These are phyloP conservation scores for Populus simonii DNA, from an alignment of 345 rosid species.

Conservation along the genomic window DNA sequence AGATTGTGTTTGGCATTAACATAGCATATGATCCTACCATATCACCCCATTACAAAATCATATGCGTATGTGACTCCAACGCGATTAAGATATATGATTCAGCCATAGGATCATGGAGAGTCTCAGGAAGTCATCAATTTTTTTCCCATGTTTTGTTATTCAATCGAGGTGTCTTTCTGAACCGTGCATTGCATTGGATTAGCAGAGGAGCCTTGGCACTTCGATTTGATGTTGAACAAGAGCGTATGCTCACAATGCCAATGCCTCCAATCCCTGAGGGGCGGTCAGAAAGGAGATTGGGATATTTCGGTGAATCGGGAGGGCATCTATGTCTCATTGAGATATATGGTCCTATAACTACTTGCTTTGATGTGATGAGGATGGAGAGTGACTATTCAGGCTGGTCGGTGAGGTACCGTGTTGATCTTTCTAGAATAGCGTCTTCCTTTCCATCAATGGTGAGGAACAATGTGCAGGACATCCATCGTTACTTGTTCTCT, in stretches of 20 bases:
- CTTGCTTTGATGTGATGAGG: too few species aligned
- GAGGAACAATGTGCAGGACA: too few species aligned
- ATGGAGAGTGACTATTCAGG: too few species aligned
- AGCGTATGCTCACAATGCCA: conserved; percentile 12
- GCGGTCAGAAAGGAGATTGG: conserved; percentile 14
- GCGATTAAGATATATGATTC: conserved; percentile 16
- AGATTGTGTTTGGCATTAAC: conserved; percentile 14
- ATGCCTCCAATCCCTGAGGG: conserved; percentile 23
- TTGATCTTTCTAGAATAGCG: too few species aligned
- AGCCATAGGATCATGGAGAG: conserved; percentile 22
- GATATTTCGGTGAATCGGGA: conserved; percentile 34
- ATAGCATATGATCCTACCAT: conserved; percentile 23
- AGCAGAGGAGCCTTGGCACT: conserved; percentile 14
- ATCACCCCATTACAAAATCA: conserved; percentile 14
- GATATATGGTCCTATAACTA: background rate
- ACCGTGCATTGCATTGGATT: conserved; percentile 29
- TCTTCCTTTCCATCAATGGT: too few species aligned
- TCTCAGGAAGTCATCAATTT: background rate
- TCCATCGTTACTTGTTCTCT: too few species aligned
- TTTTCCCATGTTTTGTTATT: conserved; percentile 1
- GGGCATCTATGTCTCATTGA: conserved; percentile 28
- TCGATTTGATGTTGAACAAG: conserved; percentile 15
- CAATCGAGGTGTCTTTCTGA: conserved; percentile 22
- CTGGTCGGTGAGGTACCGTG: too few species aligned
- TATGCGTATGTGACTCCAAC: conserved; percentile 24